Conservation (phyloP, 1,139 yeast genomes). For the Petasospora rhodanensis region DNA sequence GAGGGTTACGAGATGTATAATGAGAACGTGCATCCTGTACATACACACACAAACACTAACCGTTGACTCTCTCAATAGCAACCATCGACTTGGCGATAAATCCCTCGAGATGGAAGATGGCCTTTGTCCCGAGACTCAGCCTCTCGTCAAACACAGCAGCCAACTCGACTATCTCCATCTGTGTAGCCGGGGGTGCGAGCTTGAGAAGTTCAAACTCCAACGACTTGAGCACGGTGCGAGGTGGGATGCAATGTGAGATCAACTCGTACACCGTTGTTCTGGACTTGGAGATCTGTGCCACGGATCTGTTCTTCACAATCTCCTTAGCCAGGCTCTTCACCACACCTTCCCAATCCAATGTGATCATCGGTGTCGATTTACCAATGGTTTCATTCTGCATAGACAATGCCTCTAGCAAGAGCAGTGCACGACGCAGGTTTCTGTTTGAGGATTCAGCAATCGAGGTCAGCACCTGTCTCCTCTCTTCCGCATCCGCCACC, state of each 20-base stretch:
- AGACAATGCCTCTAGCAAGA: constrained; percentile 79
- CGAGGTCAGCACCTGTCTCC: constrained; percentile 38
- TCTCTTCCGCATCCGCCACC: constrained; percentile 36
- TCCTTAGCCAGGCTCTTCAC: constrained; percentile 60
- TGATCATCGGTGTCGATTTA: constrained; percentile 42
- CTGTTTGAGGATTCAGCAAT: constrained; percentile 59
- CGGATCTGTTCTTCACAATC: constrained; percentile 58
- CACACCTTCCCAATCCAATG: constrained; percentile 87
- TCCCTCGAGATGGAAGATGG: constrained; percentile 93
- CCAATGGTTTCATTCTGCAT: constrained; percentile 60
- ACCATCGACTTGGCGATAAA: constrained; percentile 83
- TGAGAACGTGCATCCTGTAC: constrained; percentile 4
- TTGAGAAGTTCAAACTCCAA: constrained; percentile 55
- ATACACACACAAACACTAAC: constrained; percentile 1
- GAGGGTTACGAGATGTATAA: background rate
- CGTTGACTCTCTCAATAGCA: constrained; percentile 19
- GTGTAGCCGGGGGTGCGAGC: constrained; percentile 34
- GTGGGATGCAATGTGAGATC: constrained; percentile 89
- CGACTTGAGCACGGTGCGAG: constrained; percentile 68
- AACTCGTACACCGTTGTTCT: constrained; percentile 80
- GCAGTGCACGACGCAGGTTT: constrained; percentile 71
- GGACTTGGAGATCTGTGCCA: constrained; percentile 66
- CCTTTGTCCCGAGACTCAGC: constrained; percentile 77
- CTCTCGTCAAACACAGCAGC: constrained; percentile 86
- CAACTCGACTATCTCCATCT: constrained; percentile 53